Conservation (phyloP, 208 protist species). For the Crithidia sp. region DNA sequence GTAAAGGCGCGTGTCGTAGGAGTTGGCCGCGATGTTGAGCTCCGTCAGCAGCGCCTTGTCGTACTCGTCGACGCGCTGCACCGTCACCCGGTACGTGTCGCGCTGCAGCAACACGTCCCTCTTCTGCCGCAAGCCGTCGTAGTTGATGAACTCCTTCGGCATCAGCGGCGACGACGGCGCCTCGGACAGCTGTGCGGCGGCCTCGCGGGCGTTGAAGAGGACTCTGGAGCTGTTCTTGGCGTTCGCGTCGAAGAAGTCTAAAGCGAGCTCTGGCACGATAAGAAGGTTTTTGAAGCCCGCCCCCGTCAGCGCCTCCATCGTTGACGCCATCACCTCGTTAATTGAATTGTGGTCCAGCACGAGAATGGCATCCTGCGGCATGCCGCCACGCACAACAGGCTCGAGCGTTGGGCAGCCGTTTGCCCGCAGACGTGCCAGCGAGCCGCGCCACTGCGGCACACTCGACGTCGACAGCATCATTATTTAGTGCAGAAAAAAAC, state of each 20-base stretch:
- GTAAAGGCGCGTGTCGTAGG: constrained; percentile 32
- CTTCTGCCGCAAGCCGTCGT: constrained; percentile 21
- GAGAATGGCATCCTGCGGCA: constrained; percentile 21
- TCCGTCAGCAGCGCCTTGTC: constrained; percentile 14
- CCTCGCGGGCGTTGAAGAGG: not conserved
- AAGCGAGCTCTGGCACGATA: constrained; percentile 30
- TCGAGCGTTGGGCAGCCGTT: constrained; percentile 21
- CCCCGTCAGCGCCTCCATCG: constrained; percentile 31
- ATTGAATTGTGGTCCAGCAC: constrained; percentile 26
- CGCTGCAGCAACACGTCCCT: constrained; percentile 15
- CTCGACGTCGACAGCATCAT: not conserved
- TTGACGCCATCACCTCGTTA: constrained; percentile 5
- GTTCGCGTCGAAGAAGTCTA: constrained; percentile 33
- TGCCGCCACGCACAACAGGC: not conserved
- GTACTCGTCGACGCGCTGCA: constrained; percentile 42
- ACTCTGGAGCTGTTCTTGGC: constrained; percentile 12
- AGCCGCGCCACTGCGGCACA: constrained; percentile 6
- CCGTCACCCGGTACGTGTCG: constrained; percentile 1
- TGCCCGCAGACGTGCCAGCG: constrained; percentile 15
- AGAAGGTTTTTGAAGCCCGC: constrained; percentile 11
- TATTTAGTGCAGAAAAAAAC: not conserved
- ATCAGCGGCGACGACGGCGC: constrained; percentile 2
- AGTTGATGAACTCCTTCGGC: constrained; percentile 19
- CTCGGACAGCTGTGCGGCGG: not conserved
- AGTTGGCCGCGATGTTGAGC: constrained; percentile 9